Percentiles rank a stretch among this genome's conserved stretches.
phyloP scores from a whole-genome alignment of 129 eudicot genomes.

The Flaveria bidentis region DNA sequence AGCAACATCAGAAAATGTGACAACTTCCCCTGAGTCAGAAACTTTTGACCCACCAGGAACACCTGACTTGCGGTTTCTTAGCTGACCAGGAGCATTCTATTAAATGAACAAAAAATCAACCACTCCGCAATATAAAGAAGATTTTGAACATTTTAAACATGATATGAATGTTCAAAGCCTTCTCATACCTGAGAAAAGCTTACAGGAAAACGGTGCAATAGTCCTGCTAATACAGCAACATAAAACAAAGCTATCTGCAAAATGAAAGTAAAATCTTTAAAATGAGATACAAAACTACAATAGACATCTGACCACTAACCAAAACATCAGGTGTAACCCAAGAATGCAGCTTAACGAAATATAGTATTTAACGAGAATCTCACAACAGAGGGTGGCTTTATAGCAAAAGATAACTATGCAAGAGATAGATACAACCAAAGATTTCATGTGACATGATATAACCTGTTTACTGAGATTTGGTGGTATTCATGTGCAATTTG shows the following conservation, averaged over 20 bases:
- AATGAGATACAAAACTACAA: not conserved
- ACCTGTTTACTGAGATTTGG: conserved; percentile 3
- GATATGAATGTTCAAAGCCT: conserved; percentile 11
- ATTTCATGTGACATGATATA: not conserved
- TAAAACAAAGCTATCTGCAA: conserved; percentile 86
- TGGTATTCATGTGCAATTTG: not conserved
- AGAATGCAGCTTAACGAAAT: conserved; percentile 6
- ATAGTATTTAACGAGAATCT: not conserved
- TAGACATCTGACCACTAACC: conserved; percentile 2
- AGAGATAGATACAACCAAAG: conserved; percentile 4
- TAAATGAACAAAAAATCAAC: conserved; percentile 13
- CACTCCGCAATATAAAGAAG: conserved; percentile 1
- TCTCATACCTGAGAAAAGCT: conserved; percentile 73
- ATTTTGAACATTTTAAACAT: not conserved
- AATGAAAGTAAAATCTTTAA: not conserved
- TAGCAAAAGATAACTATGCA: not conserved
- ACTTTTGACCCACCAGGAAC: conserved; percentile 76
- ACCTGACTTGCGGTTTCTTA: conserved; percentile 86
- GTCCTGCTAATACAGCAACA: conserved; percentile 92
- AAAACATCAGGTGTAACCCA: conserved; percentile 6
- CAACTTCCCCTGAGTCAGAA: conserved; percentile 76
- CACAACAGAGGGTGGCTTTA: not conserved
- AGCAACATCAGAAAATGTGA: conserved; percentile 97
- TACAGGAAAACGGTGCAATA: conserved; percentile 80
- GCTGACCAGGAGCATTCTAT: conserved; percentile 90